Evolutionary conservation across 305 asterid genomes (phyloP), one percentile per base, ranked within the genome.

Genomic region (Solanum chacoense): DNA sequence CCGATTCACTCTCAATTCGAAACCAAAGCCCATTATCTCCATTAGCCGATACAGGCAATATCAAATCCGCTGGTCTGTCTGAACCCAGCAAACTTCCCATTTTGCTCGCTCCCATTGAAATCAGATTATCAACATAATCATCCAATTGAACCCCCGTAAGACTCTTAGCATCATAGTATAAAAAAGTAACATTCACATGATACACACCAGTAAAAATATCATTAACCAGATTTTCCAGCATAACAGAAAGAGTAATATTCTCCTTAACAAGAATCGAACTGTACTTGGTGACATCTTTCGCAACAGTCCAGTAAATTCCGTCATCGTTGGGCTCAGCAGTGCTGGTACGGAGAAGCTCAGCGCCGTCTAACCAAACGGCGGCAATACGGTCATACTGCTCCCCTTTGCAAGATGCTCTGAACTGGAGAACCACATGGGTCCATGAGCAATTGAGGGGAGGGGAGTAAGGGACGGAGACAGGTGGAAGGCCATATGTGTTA

Each of bases 261-360:
- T 91, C 88, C 24, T 72, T 91, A 8, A 91, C 89, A 88, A 97
- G 94, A 88, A 96, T 91, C 7, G 93, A 92, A 79, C 94, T 87
- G 91, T 95, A 97, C 90, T 88, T 92, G 8, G 99, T 92, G 80
- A 97, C 92, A 18, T 97, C 98, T 89, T 94, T 96, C 6, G 91
- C 88, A 29, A 94, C 91, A n/a, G 67, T 94, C 99, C 99, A 97
- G 93, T 89, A 90, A n/a, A 97, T 80, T 7, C 96, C 98, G 0
- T 90, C 89, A 1, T 88, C 88, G 4, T 92, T 92, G 8, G 99
- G 96, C 92, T 95, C 94, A 8, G 98, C 95, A 11, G 98, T 94
- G 93, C 96, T 94, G 83, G 99, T 95, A 74, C 99, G 99, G 88
- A 96, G 94, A 85, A 96, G 85, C 92, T 95, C 99, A 9, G 89